phyloP scores from a whole-genome alignment of 305 asterid species.

The Fraxinus sp. region DNA sequence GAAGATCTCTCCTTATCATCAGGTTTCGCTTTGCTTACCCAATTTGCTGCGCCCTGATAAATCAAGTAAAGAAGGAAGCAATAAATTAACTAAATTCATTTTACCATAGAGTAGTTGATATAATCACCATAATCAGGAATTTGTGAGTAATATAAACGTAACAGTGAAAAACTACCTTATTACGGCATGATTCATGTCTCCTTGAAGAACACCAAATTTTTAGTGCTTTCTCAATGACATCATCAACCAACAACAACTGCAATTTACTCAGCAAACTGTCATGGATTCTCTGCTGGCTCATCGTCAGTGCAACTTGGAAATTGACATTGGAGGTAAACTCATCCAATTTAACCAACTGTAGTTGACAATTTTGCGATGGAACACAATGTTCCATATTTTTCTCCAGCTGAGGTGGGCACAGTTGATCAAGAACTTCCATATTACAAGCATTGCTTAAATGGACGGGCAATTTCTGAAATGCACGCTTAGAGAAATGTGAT shows the following conservation, averaged over 20 bases:
- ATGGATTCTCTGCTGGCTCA: conserved; percentile 60
- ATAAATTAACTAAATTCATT: conserved; percentile 1
- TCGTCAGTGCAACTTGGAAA: conserved; percentile 58
- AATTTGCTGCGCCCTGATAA: conserved; percentile 42
- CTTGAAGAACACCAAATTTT: conserved; percentile 28
- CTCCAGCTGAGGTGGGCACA: conserved; percentile 55
- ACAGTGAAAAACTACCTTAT: conserved; percentile 41
- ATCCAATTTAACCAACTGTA: conserved; percentile 37
- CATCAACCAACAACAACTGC: conserved; percentile 47
- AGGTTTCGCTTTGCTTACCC: conserved; percentile 32
- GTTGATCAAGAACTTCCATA: conserved; percentile 43
- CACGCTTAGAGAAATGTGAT: conserved; percentile 28
- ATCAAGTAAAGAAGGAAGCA: conserved; percentile 24
- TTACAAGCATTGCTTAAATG: conserved; percentile 35
- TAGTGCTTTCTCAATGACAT: conserved; percentile 43
- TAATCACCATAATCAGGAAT: conserved; percentile 17
- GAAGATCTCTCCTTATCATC: conserved; percentile 37
- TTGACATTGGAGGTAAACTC: conserved; percentile 36
- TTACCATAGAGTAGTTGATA: conserved; percentile 12
- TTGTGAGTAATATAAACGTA: background rate
- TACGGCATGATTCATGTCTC: conserved; percentile 35
- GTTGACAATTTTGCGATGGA: conserved; percentile 36
- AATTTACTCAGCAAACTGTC: conserved; percentile 56
- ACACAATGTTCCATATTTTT: conserved; percentile 39
- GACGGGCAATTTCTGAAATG: conserved; percentile 42